Percentiles rank a stretch among this genome's conserved stretches.
phyloP scores from a whole-genome alignment of 2,329 filamentous ascomycete genomes.

The Clarireedia hainanense region DNA sequence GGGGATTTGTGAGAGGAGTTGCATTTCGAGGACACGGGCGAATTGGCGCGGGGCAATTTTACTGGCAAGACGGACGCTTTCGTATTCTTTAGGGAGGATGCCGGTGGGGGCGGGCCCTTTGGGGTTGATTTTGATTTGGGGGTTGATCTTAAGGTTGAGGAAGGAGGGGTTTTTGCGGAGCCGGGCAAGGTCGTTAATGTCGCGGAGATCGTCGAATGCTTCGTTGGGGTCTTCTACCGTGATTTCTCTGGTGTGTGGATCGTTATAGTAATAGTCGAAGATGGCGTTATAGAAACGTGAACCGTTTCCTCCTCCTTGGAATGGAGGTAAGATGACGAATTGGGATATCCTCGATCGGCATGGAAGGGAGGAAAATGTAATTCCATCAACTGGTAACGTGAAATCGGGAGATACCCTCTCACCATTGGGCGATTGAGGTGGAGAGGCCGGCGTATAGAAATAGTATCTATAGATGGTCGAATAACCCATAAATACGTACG shows the following conservation, averaged over 20 bases:
- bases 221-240: conserved; percentile 93
- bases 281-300: conserved; percentile 74
- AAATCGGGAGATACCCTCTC: conserved; percentile 34
- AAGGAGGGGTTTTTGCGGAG: conserved; percentile 55
- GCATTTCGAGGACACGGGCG: conserved; percentile 65
- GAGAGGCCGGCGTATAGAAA: conserved; percentile 45
- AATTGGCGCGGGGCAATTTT: conserved; percentile 78
- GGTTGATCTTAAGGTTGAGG: conserved; percentile 46
- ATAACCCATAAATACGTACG: conserved; percentile 84
- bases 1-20: conserved; percentile 56
- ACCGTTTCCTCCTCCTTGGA: conserved; percentile 74
- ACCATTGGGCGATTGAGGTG: conserved; percentile 33
- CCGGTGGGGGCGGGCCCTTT: conserved; percentile 40
- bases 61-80: conserved; percentile 47
- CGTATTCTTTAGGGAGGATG: conserved; percentile 49
- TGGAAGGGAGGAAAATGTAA: conserved; percentile 52
- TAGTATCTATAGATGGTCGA: conserved; percentile 87
- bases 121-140: conserved; percentile 40
- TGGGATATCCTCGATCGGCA: conserved; percentile 83
- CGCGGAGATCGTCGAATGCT: conserved; percentile 71
- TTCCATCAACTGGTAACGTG: conserved; percentile 29
- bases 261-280: conserved; percentile 59
- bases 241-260: conserved; percentile 63
- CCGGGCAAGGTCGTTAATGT: conserved; percentile 62
- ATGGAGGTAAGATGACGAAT: conserved; percentile 83